phyloP scores from a whole-genome alignment of 768 basidiomycete species.

The Mycena latifolia region DNA sequence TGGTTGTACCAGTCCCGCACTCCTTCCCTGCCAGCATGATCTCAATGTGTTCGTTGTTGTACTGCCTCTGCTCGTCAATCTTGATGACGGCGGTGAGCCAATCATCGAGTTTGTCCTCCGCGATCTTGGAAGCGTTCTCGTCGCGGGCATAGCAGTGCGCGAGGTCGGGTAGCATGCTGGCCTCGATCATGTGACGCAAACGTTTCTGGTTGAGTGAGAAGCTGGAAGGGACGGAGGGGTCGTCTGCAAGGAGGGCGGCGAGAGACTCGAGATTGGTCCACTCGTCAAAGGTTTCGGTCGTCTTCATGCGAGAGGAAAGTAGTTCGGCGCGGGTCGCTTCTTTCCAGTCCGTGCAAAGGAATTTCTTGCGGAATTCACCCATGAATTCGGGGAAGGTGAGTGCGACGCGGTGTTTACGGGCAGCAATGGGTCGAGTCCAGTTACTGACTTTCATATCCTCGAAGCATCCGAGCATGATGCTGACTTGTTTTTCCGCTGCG shows the following conservation, averaged over 20 bases:
- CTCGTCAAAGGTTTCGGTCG: neutral
- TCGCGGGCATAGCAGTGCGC: neutral
- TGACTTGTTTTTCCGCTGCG: neutral
- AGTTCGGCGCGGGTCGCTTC: neutral
- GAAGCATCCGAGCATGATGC: neutral
- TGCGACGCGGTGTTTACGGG: neutral
- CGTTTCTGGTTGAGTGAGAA: neutral
- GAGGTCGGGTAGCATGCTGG: neutral
- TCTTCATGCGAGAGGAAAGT: neutral
- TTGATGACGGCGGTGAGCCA: neutral
- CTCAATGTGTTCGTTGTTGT: neutral
- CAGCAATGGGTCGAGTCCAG: too few relatives aligned
- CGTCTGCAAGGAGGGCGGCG: neutral
- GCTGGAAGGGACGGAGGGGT: too few relatives aligned
- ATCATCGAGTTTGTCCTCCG: neutral
- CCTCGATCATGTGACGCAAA: neutral
- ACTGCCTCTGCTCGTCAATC: neutral
- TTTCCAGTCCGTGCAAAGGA: neutral
- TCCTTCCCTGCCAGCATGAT: too few relatives aligned
- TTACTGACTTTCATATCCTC: neutral
- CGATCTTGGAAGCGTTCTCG: neutral
- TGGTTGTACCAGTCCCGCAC: too few relatives aligned
- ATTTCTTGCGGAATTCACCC: too few relatives aligned
- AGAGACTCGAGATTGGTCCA: neutral
- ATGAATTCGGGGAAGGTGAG: constrained; percentile 1